Percentiles rank a stretch among this genome's conserved stretches.
These are phyloP conservation scores for Spathaspora arborariae DNA, from an alignment of 805 yeast species.

Conservation along the genomic window DNA sequence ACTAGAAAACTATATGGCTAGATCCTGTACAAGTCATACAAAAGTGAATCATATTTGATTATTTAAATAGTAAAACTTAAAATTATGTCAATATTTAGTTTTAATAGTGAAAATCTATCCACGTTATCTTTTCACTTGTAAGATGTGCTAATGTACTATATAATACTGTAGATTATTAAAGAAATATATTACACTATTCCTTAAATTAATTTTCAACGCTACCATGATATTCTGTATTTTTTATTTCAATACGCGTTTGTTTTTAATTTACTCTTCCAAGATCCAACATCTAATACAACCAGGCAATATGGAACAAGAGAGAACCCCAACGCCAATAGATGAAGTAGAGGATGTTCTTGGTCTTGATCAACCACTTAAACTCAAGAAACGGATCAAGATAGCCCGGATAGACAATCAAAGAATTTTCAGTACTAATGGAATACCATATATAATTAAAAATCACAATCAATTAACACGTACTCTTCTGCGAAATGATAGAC, in stretches of 20 bases:
- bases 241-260: not conserved
- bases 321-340: not conserved
- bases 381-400: conserved; percentile 26
- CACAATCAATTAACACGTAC: conserved; percentile 22
- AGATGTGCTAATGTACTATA: no score
- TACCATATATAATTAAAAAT: conserved; percentile 29
- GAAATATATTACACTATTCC: no score
- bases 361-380: conserved; percentile 33
- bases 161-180: no score
- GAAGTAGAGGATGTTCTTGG: conserved; percentile 24
- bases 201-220: no score
- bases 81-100: no score
- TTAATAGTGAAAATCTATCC: no score
- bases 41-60: no score
- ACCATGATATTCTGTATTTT: not conserved
- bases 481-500: conserved; percentile 25
- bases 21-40: no score
- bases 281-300: not conserved
- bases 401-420: conserved; percentile 39
- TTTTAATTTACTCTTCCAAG: not conserved
- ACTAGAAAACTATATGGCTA: no score
- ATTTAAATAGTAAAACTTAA: no score
- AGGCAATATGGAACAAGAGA: not conserved
- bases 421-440: conserved; percentile 29
- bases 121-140: no score